Percentiles rank a stretch among this genome's conserved stretches.
phyloP scores from a whole-genome alignment of 805 yeast species.

The Yarrowia porcina region DNA sequence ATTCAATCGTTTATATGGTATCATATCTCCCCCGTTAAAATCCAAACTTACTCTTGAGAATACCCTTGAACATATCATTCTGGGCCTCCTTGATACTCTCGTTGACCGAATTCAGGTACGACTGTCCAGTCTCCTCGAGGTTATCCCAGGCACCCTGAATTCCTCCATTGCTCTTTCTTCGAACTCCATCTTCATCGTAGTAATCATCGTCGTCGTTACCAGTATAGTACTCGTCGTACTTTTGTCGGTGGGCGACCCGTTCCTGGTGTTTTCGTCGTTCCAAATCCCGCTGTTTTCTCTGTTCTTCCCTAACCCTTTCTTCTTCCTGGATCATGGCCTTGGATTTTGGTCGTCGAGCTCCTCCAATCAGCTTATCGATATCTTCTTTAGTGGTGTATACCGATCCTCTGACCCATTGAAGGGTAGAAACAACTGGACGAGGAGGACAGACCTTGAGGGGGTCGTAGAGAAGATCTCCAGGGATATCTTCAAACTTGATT shows the following conservation, averaged over 20 bases:
- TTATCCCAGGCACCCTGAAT: slow-evolving; percentile 44
- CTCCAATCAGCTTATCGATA: slow-evolving; percentile 65
- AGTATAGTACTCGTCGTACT: slow-evolving; percentile 8
- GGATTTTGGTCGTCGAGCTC: slow-evolving; percentile 63
- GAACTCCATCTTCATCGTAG: slow-evolving; percentile 26
- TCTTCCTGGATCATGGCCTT: slow-evolving; percentile 42
- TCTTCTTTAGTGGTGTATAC: slow-evolving; percentile 59
- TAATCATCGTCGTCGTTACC: not conserved
- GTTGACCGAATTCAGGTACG: slow-evolving; percentile 45
- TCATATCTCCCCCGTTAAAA: no score
- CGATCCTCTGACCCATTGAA: slow-evolving; percentile 84
- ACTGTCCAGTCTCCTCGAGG: slow-evolving; percentile 46
- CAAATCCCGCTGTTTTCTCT: slow-evolving; percentile 31
- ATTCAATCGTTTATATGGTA: no score
- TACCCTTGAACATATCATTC: slow-evolving; percentile 31
- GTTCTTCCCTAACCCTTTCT: slow-evolving; percentile 31
- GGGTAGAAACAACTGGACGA: slow-evolving; percentile 73
- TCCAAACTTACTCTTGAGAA: slow-evolving; percentile 30
- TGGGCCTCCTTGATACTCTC: slow-evolving; percentile 34
- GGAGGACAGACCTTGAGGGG: slow-evolving; percentile 65
- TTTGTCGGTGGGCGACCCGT: not conserved
- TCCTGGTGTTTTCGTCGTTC: slow-evolving; percentile 5
- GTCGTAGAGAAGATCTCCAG: slow-evolving; percentile 63
- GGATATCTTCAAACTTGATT: slow-evolving; percentile 32
- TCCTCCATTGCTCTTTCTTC: slow-evolving; percentile 36